Percentiles rank a stretch among this genome's conserved stretches.
Evolutionary conservation across 306 rosid species (phyloP).

Genomic region (Sophora flavescens): DNA sequence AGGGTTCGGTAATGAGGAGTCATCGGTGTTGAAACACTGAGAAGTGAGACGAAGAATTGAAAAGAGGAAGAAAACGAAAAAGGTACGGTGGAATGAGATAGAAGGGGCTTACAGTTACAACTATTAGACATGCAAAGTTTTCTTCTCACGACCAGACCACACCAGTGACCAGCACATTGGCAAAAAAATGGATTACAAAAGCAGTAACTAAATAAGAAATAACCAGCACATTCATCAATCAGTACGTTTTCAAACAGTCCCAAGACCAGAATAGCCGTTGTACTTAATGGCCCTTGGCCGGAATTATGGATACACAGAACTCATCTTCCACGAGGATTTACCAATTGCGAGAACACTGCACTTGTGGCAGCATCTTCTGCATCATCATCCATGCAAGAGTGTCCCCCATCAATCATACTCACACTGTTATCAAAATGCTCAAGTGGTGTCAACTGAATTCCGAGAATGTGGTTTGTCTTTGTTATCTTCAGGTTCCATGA

Average conservation of each 20-base stretch:
- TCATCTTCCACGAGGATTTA: too few species aligned
- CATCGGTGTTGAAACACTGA: too few species aligned
- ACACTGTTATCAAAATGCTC: too few species aligned
- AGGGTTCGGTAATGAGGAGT: not conserved
- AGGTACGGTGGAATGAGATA: not conserved
- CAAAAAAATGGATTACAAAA: conserved; percentile 39
- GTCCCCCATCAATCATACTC: too few species aligned
- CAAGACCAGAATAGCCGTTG: conserved; percentile 35
- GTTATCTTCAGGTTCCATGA: too few species aligned
- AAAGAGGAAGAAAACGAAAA: not conserved
- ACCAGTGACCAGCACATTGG: too few species aligned
- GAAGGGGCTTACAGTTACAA: conserved; percentile 43
- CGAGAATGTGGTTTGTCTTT: too few species aligned
- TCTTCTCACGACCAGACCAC: not conserved
- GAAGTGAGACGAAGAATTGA: not conserved
- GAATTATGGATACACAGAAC: too few species aligned
- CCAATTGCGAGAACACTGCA: too few species aligned
- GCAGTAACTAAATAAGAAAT: conserved; percentile 30
- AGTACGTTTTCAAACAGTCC: conserved; percentile 31
- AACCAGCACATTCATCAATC: conserved; percentile 44
- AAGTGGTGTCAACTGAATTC: too few species aligned
- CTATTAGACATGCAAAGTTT: conserved; percentile 9
- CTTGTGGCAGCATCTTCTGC: too few species aligned
- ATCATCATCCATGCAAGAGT: too few species aligned
- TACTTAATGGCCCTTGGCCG: conserved; percentile 44